phyloP scores from a whole-genome alignment of 768 basidiomycete genomes.

The Pholiota microspora region DNA sequence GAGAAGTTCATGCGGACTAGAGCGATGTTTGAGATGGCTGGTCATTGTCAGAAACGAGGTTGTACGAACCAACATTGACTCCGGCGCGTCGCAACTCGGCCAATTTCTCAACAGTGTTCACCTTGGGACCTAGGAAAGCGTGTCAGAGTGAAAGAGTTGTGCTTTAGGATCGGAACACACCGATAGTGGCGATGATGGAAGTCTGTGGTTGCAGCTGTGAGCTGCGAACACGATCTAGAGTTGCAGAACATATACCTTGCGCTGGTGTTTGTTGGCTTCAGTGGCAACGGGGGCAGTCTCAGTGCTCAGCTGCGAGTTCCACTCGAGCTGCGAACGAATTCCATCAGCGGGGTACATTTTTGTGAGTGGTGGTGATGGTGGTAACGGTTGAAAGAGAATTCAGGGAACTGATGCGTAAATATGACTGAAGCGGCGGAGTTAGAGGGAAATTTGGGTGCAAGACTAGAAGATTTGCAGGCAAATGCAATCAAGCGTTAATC shows the following conservation, averaged over 20 bases:
- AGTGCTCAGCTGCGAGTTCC: constrained; percentile 83
- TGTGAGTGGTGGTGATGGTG: constrained; percentile 13
- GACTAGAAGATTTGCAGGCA: constrained; percentile 4
- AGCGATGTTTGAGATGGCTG: not conserved
- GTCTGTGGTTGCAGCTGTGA: constrained; percentile 53
- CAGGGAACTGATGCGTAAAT: constrained; percentile 11
- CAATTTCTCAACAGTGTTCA: constrained; percentile 89
- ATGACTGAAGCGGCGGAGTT: constrained; percentile 24
- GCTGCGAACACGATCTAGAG: constrained; percentile 10
- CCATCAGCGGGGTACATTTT: constrained; percentile 58
- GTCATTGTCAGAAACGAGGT: not conserved
- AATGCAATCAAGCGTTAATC: constrained; percentile 23
- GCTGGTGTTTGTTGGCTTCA: constrained; percentile 78
- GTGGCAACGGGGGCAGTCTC: constrained; percentile 67
- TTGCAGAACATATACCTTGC: constrained; percentile 65
- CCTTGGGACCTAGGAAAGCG: constrained; percentile 74
- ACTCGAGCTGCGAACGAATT: constrained; percentile 84
- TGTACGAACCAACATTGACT: constrained; percentile 89
- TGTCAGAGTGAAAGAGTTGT: constrained; percentile 8
- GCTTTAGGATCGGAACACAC: constrained; percentile 34
- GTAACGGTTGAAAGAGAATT: constrained; percentile 21
- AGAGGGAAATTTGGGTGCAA: constrained; percentile 20
- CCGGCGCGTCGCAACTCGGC: constrained; percentile 83
- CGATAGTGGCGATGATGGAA: constrained; percentile 97
- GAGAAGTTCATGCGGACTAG: constrained; percentile 99